phyloP scores from a whole-genome alignment of 208 protist species.

The Crithidia acanthocephali region DNA sequence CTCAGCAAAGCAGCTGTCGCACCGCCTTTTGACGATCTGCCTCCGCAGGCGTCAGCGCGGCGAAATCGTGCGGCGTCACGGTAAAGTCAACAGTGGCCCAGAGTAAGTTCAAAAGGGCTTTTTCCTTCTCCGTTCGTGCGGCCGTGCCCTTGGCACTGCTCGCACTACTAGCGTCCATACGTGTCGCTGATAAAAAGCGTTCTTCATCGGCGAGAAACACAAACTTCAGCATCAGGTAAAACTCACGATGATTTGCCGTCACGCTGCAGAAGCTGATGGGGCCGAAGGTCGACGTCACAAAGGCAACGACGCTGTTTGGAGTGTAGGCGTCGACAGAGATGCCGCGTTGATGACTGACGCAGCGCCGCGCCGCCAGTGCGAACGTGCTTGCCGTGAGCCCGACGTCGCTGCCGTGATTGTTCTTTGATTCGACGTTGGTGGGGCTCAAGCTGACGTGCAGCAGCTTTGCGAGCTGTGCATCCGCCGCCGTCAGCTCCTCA shows the following conservation, averaged over 20 bases:
- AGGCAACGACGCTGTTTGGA: conserved; percentile 23
- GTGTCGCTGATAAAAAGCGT: conserved; percentile 23
- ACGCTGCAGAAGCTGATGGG: conserved; percentile 32
- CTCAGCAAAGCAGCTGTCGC: not conserved
- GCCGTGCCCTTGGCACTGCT: not conserved
- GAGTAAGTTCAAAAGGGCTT: not conserved
- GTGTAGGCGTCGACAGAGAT: conserved; percentile 30
- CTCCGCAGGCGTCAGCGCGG: not conserved
- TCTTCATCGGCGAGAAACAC: conserved; percentile 31
- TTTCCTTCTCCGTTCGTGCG: conserved; percentile 15
- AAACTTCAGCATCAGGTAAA: conserved; percentile 36
- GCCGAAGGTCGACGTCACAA: conserved; percentile 37
- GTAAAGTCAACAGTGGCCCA: conserved; percentile 7
- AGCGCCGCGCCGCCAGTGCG: conserved; percentile 1
- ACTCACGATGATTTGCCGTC: not conserved
- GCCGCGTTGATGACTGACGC: conserved; percentile 14
- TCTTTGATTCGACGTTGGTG: not conserved
- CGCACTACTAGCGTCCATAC: not conserved
- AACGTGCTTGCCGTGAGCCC: not conserved
- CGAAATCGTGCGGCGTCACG: conserved; percentile 4
- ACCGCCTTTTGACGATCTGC: not conserved
- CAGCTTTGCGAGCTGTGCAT: conserved; percentile 21
- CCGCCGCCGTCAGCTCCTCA: not conserved
- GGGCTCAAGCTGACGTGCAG: not conserved
- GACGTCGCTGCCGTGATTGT: not conserved